Base-by-base conservation (phyloP, 2,329 filamentous ascomycete genomes). In the Onygena corvina region DNA sequence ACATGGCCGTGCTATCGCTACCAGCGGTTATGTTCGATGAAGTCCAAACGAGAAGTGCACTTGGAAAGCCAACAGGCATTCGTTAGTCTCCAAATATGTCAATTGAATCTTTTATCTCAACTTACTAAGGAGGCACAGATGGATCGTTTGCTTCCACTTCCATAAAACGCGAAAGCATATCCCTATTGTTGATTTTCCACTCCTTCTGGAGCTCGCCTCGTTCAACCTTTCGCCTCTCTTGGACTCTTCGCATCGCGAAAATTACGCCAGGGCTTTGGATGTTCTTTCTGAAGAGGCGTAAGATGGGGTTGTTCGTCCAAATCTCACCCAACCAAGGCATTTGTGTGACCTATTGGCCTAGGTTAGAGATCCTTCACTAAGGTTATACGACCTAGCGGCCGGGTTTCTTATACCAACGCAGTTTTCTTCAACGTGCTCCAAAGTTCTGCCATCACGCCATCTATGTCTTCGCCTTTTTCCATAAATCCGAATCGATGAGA, bases 1-100 rank as follows among this genome's bases (percentile, higher is more conserved):
- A 79, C 60, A 89, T 89, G 31, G 83, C 84, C 0, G 85, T 90
- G 0, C 85, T 90, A 64, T 92, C 86, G 1, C 78, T 83, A 2
- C 85, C 84, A 0, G 86, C 86, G 40, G 31, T 54, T 55, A 11
- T 48, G 31, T 0, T 80, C 80, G 57, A 80, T 76, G 59, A 80
- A 80, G 31, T 88, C 71, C 3, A 89, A 66, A 62, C 80, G 80
- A 66, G 89, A 89, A 59, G 89, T 85, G 0, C 87, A 75, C 6
- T 79, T 74, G 4, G 77, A 76, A 0, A 89, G 72, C 4, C 76
- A 79, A 59, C 89, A 89, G 33, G 83, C 84, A 34, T 21, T n/a
- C 12, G 25, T 33, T 30, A 33, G 42, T 11, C 18, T 18, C 0
- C 85, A 89, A 0, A 84, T 89, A 64, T 90, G 85, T 1, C 78